Evolutionary conservation across 495 filamentous ascomycete genomes (phyloP).

Genomic region (Elasticomyces elasticus): DNA sequence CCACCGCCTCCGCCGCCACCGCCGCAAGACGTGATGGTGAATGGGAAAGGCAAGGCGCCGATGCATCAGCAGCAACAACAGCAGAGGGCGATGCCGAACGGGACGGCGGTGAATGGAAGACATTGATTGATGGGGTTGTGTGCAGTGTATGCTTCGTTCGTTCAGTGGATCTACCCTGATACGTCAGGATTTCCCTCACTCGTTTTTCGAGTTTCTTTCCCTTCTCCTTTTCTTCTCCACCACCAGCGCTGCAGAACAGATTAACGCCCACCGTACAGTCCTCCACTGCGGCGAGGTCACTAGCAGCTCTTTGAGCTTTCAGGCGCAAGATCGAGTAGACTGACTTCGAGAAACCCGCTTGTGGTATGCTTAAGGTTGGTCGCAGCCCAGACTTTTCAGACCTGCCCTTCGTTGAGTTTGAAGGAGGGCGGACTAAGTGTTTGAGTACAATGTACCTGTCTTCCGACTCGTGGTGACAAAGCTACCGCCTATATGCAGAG

Average conservation of each 20-base stretch:
- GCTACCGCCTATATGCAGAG: too few species aligned
- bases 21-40: slow-evolving; percentile 17
- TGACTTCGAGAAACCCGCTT: background rate
- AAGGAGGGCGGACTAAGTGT: slow-evolving; percentile 15
- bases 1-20: slow-evolving; percentile 35
- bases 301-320: background rate
- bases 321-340: slow-evolving; percentile 12
- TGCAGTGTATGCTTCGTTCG: background rate
- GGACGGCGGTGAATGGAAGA: slow-evolving; percentile 5
- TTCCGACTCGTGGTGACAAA: too few species aligned
- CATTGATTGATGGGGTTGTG: slow-evolving; percentile 1
- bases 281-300: slow-evolving; percentile 18
- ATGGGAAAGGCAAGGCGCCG: slow-evolving; percentile 10
- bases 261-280: slow-evolving; percentile 13
- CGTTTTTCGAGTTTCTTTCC: background rate
- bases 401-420: slow-evolving; percentile 9
- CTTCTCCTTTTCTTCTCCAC: background rate
- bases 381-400: slow-evolving; percentile 8
- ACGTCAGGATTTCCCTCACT: slow-evolving; percentile 1
- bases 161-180: too few species aligned
- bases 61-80: background rate
- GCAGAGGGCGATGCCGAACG: background rate
- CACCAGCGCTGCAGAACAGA: slow-evolving; percentile 17
- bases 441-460: slow-evolving; percentile 4
- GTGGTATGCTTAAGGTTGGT: background rate